Base-by-base conservation (phyloP, 805 yeast genomes). In the Yamadazyma insecticola region DNA sequence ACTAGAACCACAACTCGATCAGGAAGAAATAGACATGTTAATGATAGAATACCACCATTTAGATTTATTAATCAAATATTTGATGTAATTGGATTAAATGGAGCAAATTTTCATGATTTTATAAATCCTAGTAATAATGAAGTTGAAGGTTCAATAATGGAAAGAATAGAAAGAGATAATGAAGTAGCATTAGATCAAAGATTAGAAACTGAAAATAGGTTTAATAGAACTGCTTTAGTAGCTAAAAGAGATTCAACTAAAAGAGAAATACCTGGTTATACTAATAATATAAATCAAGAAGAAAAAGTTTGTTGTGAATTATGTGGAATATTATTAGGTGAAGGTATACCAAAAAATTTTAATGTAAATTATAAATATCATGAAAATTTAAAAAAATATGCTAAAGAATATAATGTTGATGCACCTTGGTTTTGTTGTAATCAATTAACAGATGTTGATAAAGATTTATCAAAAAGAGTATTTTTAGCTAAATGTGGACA, bases 401-500 rank as follows among this genome's bases (percentile, higher is more conserved):
- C 50, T 18, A 30, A 46, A 16, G 44, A 47, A 32, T 51, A 43
- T 29, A 46, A 50, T 9, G 61, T 67, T n/a, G 62, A 49, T 14
- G 83, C 89, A 2, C 90, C 92, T 2, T 83, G 81, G 71, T 81
- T 75, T 43, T 72, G 79, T 22, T 43, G 64, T 11, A 49, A 40
- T 22, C 30, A 48, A 15, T 32, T 60, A 18, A 46, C 51, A 18
- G 53, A 51, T 10, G 45, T 50, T 14, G 44, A 53, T n/a, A 36
- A 36, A 18, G 57, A 53, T 28, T 22, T 58, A 18, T 37, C 47
- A 9, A 37, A 30, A 20, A 32, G 67, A 21, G 34, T 53, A 9
- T 87, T 79, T 47, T 67, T 70, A 13, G 71, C 84, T 0, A 58
- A 55, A 23, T 87, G 96, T 62, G 96, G 96, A 0, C 96, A 87